phyloP scores from a whole-genome alignment of 306 rosid genomes.

The Sicyos edulis region DNA sequence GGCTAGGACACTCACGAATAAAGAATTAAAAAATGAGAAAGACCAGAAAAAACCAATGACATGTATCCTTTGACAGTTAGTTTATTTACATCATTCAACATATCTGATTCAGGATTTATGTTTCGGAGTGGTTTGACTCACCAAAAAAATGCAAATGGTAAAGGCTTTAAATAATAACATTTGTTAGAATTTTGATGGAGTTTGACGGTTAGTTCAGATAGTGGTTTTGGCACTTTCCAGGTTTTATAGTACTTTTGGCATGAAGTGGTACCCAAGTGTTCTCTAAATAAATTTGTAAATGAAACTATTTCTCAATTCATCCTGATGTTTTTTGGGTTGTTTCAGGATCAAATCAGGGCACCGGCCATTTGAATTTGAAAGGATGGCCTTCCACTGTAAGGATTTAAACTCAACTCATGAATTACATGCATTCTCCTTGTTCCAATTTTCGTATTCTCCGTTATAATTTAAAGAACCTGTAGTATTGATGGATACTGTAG shows the following conservation, averaged over 20 bases:
- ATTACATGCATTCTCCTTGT: conserved; percentile 7
- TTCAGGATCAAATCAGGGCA: conserved; percentile 53
- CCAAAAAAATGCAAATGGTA: not conserved
- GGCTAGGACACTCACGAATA: too few relatives aligned
- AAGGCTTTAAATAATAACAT: not conserved
- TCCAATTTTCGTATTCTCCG: not conserved
- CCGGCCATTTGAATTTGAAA: conserved; percentile 52
- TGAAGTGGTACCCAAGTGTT: not conserved
- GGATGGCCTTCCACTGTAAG: conserved; percentile 73
- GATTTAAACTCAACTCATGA: not conserved
- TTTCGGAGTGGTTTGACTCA: not conserved
- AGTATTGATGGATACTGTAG: not conserved
- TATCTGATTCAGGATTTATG: conserved; percentile 1
- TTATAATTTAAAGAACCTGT: not conserved
- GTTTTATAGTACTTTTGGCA: not conserved
- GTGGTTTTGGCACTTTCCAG: not conserved
- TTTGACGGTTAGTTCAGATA: not conserved
- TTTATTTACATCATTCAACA: not conserved
- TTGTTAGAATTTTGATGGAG: too few relatives aligned
- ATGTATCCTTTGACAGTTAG: not conserved
- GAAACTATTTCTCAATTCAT: not conserved
- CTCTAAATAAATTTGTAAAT: not conserved
- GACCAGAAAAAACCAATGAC: not conserved
- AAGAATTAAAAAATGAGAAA: too few relatives aligned
- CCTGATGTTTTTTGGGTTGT: conserved; percentile 23